phyloP scores from a whole-genome alignment of 495 filamentous ascomycete species.

The Tuber brumale region DNA sequence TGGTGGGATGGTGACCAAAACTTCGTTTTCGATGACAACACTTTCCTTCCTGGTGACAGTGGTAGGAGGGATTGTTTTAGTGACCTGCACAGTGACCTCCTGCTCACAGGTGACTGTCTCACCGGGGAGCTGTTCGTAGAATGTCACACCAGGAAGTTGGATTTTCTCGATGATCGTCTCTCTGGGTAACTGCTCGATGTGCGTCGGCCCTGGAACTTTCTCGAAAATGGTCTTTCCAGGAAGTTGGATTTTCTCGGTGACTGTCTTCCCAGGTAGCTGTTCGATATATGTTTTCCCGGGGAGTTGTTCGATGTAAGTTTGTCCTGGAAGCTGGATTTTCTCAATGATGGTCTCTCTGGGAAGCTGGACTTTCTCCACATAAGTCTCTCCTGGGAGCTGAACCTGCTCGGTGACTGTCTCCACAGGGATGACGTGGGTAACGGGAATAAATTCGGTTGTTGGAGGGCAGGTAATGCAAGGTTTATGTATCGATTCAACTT shows the following conservation, averaged over 20 bases:
- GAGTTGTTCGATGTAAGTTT: slow-evolving; percentile 18
- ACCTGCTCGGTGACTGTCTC: slow-evolving; percentile 24
- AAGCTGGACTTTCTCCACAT: slow-evolving; percentile 26
- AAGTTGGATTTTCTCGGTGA: slow-evolving; percentile 28
- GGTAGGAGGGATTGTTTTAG: too few species aligned
- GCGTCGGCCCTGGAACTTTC: slow-evolving; percentile 24
- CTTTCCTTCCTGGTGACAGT: slow-evolving; percentile 7
- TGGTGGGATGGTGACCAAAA: too few species aligned
- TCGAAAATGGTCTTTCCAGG: slow-evolving; percentile 36
- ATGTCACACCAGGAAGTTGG: slow-evolving; percentile 16
- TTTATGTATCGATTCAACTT: slow-evolving; percentile 3
- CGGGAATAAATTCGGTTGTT: slow-evolving; percentile 20
- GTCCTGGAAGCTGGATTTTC: slow-evolving; percentile 21
- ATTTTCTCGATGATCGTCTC: slow-evolving; percentile 36
- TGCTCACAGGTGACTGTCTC: slow-evolving; percentile 16
- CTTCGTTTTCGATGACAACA: slow-evolving; percentile 21
- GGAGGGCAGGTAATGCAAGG: slow-evolving; percentile 36
- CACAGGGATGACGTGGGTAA: slow-evolving; percentile 11
- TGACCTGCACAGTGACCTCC: too few species aligned
- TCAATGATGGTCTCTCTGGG: slow-evolving; percentile 30
- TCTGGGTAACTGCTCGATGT: slow-evolving; percentile 26
- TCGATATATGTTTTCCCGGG: slow-evolving; percentile 26
- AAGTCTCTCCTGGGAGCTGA: slow-evolving; percentile 26
- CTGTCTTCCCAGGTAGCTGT: slow-evolving; percentile 27
- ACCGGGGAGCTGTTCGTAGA: slow-evolving; percentile 32